A percentile compares a stretch with the other conserved stretches of the same genome.
phyloP scores from a whole-genome alignment of 176 grass and related monocot species.

The Avena sativa region DNA sequence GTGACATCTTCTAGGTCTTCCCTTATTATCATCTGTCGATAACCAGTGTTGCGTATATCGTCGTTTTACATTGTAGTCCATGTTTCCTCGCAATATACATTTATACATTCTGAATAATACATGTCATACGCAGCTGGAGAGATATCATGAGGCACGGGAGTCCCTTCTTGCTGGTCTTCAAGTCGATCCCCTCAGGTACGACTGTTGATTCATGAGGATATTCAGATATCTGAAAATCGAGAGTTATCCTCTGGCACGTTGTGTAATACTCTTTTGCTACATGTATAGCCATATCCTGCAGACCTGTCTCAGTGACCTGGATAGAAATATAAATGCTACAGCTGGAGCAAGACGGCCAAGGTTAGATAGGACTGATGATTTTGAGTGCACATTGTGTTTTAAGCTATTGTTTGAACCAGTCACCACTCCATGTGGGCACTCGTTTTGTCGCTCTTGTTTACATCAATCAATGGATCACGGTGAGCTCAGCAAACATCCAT shows the following conservation, averaged over 20 bases:
- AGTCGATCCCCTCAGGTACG: conserved; percentile 89
- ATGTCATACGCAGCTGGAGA: conserved; percentile 69
- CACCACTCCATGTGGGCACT: conserved; percentile 98
- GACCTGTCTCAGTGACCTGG: conserved; percentile 72
- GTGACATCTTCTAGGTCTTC: neutral
- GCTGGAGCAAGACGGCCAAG: conserved; percentile 58
- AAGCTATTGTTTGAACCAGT: conserved; percentile 98
- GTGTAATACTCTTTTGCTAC: conserved; percentile 41
- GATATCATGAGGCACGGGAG: conserved; percentile 76
- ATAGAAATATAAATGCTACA: conserved; percentile 64
- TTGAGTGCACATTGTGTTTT: conserved; percentile 93
- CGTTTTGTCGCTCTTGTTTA: conserved; percentile 93
- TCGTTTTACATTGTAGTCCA: neutral
- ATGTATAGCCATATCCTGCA: conserved; percentile 72
- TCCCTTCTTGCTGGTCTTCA: conserved; percentile 88
- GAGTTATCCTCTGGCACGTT: conserved; percentile 28
- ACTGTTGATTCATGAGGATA: conserved; percentile 43
- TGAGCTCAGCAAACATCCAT: conserved; percentile 50
- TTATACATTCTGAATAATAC: conserved; percentile 33
- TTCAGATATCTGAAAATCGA: conserved; percentile 18
- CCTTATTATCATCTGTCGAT: conserved; percentile 23
- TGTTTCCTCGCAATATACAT: conserved; percentile 7
- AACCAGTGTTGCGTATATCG: neutral
- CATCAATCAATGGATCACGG: conserved; percentile 99
- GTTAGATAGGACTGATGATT: conserved; percentile 82